Percentiles rank a stretch among this genome's conserved stretches.
These are phyloP conservation scores for Paramecium biaurelia DNA, from an alignment of 73 alveolate genomes.

Conservation along the genomic window DNA sequence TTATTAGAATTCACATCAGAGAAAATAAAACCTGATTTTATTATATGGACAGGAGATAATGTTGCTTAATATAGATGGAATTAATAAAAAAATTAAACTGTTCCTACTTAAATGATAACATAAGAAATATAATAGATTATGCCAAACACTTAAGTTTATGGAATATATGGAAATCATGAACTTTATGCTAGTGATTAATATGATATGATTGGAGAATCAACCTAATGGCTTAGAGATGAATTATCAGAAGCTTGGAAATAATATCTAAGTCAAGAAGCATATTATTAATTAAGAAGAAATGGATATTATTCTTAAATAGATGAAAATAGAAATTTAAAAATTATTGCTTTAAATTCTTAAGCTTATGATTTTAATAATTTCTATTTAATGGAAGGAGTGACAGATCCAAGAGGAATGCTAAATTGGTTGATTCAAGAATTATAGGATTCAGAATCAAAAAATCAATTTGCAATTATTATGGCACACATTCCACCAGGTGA, in stretches of 20 bases:
- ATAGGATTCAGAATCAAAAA: constrained; percentile 76
- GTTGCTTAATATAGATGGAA: constrained; percentile 90
- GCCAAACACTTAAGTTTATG: constrained; percentile 64
- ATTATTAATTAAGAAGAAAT: constrained; percentile 4
- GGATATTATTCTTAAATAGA: constrained; percentile 55
- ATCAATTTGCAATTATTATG: constrained; percentile 74
- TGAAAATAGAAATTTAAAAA: constrained; percentile 72
- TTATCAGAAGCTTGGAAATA: constrained; percentile 45
- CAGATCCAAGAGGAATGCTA: constrained; percentile 75
- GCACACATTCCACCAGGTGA: constrained; percentile 79
- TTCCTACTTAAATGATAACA: constrained; percentile 50
- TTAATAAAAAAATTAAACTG: constrained; percentile 45
- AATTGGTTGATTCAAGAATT: constrained; percentile 79
- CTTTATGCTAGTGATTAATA: constrained; percentile 72
- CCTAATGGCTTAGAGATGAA: constrained; percentile 51
- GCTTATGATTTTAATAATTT: constrained; percentile 81
- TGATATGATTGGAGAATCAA: constrained; percentile 36
- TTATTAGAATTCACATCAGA: constrained; percentile 61
- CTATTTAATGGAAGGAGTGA: constrained; percentile 69
- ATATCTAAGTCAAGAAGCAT: constrained; percentile 33
- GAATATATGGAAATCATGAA: constrained; percentile 80
- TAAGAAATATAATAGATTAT: constrained; percentile 19
- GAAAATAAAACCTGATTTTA: constrained; percentile 80
- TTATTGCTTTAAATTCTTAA: constrained; percentile 80
- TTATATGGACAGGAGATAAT: constrained; percentile 97